A percentile compares a stretch with the other conserved stretches of the same genome.
phyloP scores from a whole-genome alignment of 495 filamentous ascomycete genomes.

The Xylaria sp. region DNA sequence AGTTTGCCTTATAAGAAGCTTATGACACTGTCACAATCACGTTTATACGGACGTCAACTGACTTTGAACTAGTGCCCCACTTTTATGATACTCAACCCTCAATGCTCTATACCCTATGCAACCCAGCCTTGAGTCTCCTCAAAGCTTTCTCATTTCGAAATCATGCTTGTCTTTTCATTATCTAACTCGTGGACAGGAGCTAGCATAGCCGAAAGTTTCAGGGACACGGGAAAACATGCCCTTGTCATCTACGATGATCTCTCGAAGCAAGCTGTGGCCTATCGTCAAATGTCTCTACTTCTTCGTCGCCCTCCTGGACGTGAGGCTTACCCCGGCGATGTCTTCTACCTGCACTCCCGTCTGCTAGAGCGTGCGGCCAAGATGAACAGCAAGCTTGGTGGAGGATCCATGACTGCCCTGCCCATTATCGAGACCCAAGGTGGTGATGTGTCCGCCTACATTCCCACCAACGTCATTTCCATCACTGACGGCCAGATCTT shows the following conservation, averaged over 20 bases:
- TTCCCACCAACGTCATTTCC: slow-evolving; percentile 99
- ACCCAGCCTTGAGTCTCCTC: too few species aligned
- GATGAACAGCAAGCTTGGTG: slow-evolving; percentile 96
- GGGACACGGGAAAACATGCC: slow-evolving; percentile 89
- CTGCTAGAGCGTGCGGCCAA: slow-evolving; percentile 99
- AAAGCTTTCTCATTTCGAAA: too few species aligned
- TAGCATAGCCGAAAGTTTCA: too few species aligned
- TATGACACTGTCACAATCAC: too few species aligned
- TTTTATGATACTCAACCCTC: too few species aligned
- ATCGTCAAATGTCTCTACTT: slow-evolving; percentile 99
- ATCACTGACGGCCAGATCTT: slow-evolving; percentile 99
- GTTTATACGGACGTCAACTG: too few species aligned
- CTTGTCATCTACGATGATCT: slow-evolving; percentile 96
- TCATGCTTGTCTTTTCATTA: too few species aligned
- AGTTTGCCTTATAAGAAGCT: too few species aligned
- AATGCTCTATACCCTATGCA: too few species aligned
- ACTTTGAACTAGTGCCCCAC: too few species aligned
- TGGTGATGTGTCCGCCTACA: slow-evolving; percentile 99
- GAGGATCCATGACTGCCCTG: slow-evolving; percentile 95
- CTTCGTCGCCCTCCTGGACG: slow-evolving; percentile 98
- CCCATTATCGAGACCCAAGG: slow-evolving; percentile 99
- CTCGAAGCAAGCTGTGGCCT: slow-evolving; percentile 98
- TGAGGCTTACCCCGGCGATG: slow-evolving; percentile 99
- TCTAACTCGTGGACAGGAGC: too few species aligned
- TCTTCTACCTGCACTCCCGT: slow-evolving; percentile 99